Conservation (phyloP, 2,329 filamentous ascomycete genomes). For the Mycosphaerella sp. region DNA sequence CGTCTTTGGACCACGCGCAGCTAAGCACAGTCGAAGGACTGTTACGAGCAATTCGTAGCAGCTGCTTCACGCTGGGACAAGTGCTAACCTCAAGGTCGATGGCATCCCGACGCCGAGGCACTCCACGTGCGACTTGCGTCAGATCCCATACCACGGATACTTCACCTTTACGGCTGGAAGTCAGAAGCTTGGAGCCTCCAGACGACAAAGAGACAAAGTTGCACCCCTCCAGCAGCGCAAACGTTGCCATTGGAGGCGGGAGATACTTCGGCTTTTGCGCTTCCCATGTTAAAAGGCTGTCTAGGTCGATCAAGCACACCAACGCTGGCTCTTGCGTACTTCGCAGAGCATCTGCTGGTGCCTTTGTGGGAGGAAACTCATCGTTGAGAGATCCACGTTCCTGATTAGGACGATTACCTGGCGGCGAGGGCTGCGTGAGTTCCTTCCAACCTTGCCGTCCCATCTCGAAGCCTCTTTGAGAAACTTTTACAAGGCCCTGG, state of each 20-base stretch:
- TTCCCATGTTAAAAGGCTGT: conserved; percentile 48
- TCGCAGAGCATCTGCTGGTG: conserved; percentile 51
- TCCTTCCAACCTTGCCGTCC: conserved; percentile 71
- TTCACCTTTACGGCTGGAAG: conserved; percentile 77
- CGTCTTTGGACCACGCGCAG: conserved; percentile 78
- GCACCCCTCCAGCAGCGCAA: conserved; percentile 65
- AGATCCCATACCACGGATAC: conserved; percentile 77
- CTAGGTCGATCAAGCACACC: conserved; percentile 68
- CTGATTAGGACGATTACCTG: conserved; percentile 19
- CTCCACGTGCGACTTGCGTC: conserved; percentile 50
- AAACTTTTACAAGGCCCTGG: conserved; percentile 70
- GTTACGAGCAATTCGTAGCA: conserved; percentile 84
- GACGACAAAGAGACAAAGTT: conserved; percentile 76
- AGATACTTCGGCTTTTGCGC: conserved; percentile 43
- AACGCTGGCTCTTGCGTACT: conserved; percentile 61
- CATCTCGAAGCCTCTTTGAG: conserved; percentile 54
- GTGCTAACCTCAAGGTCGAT: conserved; percentile 20
- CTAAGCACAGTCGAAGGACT: conserved; percentile 88
- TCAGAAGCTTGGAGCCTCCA: conserved; percentile 66
- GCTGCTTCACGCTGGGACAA: conserved; percentile 61
- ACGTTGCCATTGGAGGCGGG: conserved; percentile 61
- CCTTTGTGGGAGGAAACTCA: conserved; percentile 69
- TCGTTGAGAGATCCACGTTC: conserved; percentile 18
- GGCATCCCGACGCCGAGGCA: conserved; percentile 7
- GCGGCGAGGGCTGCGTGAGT: conserved; percentile 61